Evolutionary conservation across 1,284 basidiomycete genomes (phyloP), one percentile per base, ranked within the genome.

Genomic region (Moesziomyces antarcticus): DNA sequence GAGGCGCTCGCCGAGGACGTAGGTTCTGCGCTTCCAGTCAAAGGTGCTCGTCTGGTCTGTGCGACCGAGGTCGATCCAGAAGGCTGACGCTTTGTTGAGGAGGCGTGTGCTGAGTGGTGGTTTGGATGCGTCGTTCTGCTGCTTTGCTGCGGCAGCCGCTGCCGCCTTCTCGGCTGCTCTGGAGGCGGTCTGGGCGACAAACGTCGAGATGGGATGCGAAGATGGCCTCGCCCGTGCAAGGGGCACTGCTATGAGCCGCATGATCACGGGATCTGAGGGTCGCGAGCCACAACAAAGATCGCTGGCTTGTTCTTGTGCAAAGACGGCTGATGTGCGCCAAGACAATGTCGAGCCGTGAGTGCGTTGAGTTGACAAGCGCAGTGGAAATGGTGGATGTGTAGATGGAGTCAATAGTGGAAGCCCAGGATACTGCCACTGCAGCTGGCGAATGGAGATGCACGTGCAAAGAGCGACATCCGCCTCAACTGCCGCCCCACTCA

Each of bases 1-100:
- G 47, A 84, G 47, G 5, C 65, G 61, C 58, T 84, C 82, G n/a
- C 82, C 82, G 1, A 61, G 14, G 16, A 52, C 46, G 41, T 79
- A 82, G 0, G 79, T 76, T 24, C 80, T 63, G 11, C 77, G 54
- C 41, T 81, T 81, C 82, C 82, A 84, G 58, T 81, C 73, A 10
- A 78, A 69, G 11, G 70, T 70, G 22, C 71, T 75, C 43, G 44
- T 73, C 35, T 63, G 62, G 56, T 80, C 80, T 8, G 75, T 72
- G 8, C 75, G 68, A 3, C 80, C 81, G 5, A 82, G 69, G 20
- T 64, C 68, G 21, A 81, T 60, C 82, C 82, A 84, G 50, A 81
- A 78, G 13, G 71, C 69, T 7, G 77, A 78, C 5, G 79, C 79
- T 25, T 74, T 76, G 45, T 69, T 68, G 24, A 79, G 54, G 35